These are phyloP conservation scores for Aspergillus ellipticus DNA, from an alignment of 495 filamentous ascomycete genomes.

Conservation along the genomic window DNA sequence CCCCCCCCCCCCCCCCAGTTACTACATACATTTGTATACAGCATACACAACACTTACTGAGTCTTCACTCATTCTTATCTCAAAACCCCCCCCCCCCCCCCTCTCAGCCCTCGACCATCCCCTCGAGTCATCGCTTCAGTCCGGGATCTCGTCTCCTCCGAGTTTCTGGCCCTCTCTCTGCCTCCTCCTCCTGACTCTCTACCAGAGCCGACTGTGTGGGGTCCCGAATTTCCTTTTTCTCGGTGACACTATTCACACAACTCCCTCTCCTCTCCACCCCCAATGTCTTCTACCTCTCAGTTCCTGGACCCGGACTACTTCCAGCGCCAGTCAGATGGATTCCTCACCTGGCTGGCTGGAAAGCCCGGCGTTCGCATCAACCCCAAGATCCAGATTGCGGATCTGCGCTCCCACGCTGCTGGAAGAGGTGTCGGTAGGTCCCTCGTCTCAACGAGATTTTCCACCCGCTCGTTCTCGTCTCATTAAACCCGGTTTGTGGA, in stretches of 20 bases:
- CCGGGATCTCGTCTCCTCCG: conserved; percentile 6
- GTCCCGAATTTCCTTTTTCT: conserved; percentile 12
- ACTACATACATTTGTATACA: too few relatives aligned
- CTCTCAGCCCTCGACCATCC: too few relatives aligned
- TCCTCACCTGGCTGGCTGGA: conserved; percentile 52
- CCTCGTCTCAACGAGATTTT: conserved; percentile 14
- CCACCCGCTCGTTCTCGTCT: conserved; percentile 19
- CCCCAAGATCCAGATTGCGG: conserved; percentile 51
- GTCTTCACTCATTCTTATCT: too few relatives aligned
- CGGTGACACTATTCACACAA: conserved; percentile 10
- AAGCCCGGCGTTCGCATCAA: conserved; percentile 50
- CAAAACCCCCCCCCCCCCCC: too few relatives aligned
- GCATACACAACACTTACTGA: too few relatives aligned
- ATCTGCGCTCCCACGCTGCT: conserved; percentile 47
- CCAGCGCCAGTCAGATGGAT: conserved; percentile 44
- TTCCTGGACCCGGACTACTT: conserved; percentile 43
- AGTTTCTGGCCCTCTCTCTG: background rate
- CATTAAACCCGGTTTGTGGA: conserved; percentile 11
- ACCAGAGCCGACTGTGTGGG: background rate
- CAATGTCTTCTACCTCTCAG: conserved; percentile 39
- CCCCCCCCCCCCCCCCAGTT: too few relatives aligned
- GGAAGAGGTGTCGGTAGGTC: conserved; percentile 61
- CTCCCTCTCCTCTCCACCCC: conserved; percentile 12
- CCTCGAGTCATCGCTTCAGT: too few relatives aligned
- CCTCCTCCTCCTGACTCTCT: conserved; percentile 9